phyloP scores from a whole-genome alignment of 2,329 filamentous ascomycete species.

The Nemania sp. region DNA sequence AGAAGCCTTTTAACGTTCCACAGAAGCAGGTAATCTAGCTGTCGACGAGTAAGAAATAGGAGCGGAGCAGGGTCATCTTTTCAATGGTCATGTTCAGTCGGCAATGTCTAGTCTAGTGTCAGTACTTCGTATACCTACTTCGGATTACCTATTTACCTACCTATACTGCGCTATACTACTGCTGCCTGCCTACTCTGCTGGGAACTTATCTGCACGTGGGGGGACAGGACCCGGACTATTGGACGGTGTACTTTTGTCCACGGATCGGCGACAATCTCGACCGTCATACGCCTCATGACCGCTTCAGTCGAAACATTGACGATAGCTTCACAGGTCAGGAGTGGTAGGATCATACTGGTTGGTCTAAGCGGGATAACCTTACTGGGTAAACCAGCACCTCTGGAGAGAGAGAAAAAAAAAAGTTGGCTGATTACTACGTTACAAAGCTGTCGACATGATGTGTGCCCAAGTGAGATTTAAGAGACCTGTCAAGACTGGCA shows the following conservation, averaged over 20 bases:
- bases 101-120: no score
- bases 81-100: no score
- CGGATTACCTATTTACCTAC: no score
- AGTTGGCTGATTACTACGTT: background rate
- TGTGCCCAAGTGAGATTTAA: background rate
- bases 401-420: background rate
- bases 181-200: no score
- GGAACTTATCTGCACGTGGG: background rate
- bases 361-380: background rate
- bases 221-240: background rate
- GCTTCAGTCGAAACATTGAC: background rate
- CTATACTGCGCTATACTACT: no score
- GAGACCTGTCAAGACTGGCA: background rate
- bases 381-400: background rate
- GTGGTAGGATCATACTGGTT: background rate
- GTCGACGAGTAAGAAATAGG: no score
- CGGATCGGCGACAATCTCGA: background rate
- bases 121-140: no score
- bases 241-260: background rate
- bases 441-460: no score
- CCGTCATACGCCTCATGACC: background rate
- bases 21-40: no score
- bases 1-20: no score
- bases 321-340: conserved; percentile 2
- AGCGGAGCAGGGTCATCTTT: no score